These are phyloP conservation scores for Ogataea saltuana DNA, from an alignment of 805 yeast species.

Conservation along the genomic window DNA sequence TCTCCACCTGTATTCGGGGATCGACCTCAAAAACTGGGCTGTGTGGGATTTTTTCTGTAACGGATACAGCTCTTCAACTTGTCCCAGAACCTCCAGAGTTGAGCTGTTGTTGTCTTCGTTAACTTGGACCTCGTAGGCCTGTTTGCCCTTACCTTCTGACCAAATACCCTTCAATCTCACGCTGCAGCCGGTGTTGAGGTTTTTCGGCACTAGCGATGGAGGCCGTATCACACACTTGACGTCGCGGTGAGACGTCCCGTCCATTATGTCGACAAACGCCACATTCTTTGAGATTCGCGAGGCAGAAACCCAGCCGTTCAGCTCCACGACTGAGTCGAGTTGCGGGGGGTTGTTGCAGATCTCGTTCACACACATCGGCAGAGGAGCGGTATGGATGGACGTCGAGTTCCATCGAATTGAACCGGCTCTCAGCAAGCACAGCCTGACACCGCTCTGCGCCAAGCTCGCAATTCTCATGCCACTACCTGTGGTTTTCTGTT, in stretches of 20 bases:
- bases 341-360: conserved; percentile 38
- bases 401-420: too few species aligned
- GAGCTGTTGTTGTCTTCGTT: conserved; percentile 30
- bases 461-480: too few species aligned
- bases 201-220: conserved; percentile 33
- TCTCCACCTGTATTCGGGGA: conserved; percentile 80
- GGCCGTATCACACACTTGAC: conserved; percentile 58
- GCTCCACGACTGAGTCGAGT: conserved; percentile 39
- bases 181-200: conserved; percentile 41
- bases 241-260: conserved; percentile 64
- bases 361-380: conserved; percentile 32
- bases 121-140: conserved; percentile 51
- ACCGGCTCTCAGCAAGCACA: neutral
- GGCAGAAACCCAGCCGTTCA: conserved; percentile 76
- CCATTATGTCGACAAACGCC: conserved; percentile 77
- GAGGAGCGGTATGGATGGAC: conserved; percentile 11
- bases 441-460: neutral
- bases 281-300: conserved; percentile 72
- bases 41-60: conserved; percentile 79
- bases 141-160: conserved; percentile 49
- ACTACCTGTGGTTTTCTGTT: too few species aligned
- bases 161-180: conserved; percentile 36
- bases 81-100: conserved; percentile 54
- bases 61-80: conserved; percentile 66
- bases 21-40: conserved; percentile 61